Evolutionary conservation across 306 rosid species (phyloP), one percentile per base, ranked within the genome.

Genomic region (Malus orientalis): DNA sequence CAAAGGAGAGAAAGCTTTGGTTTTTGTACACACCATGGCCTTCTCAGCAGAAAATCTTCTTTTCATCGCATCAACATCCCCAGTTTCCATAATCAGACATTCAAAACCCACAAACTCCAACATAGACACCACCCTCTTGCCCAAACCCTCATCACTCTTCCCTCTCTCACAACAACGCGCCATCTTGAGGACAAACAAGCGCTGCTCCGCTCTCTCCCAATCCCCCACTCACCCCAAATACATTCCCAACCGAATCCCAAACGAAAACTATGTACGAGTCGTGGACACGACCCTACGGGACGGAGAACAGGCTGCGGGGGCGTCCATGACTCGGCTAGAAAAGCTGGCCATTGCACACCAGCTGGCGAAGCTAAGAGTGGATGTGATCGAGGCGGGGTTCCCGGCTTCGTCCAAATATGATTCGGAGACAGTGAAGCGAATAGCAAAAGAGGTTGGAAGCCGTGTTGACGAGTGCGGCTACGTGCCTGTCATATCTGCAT

Each of bases 241-340:
- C 78, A 81, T 88, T 23, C 97, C 93, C 11, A 85, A 85, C 80
- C 89, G 53, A 73, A 89, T 91, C 71, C 78, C 89, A 0, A 95
- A 91, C 69, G 81, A 87, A 2, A 22, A 38, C 14, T 91, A 89
- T 51, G 91, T 91, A 14, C 90, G 97, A 57, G 69, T 91, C 62
- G 76, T 91, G 59, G 93, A 91, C 82, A 89, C 97, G 59, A 88
- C 97, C 18, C 95, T 91, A 80, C 97, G 95, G 11, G 97, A 91
- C 58, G 95, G 97, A 65, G 97, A 89, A 80, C 97, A 88, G 51
- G 85, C 97, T 12, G 91, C 97, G 3, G 97, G 97, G 23, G 91
- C 95, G 19, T 84, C 93, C 70, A 74, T 91, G 83, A 85, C 95
- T 2, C 77, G 89, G 2, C 82, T 84, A 62, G 90, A 91, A 81